phyloP scores from a whole-genome alignment of 2,329 filamentous ascomycete genomes.

The Diaporthe sp. region DNA sequence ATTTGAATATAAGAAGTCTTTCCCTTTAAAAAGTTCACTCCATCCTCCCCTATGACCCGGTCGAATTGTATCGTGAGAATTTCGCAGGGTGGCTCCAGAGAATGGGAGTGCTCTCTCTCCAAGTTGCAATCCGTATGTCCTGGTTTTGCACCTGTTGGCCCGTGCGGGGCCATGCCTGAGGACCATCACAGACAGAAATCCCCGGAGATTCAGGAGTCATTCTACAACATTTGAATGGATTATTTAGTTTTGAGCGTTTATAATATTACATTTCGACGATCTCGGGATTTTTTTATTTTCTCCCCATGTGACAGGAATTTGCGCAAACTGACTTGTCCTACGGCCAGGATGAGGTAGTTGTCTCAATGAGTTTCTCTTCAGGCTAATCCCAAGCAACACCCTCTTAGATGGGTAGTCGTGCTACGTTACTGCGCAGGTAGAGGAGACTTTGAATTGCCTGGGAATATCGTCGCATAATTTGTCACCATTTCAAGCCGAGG shows the following conservation, averaged over 20 bases:
- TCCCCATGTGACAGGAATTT: not conserved
- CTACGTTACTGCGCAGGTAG: not conserved
- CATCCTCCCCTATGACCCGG: conserved; percentile 22
- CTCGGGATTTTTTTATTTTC: not conserved
- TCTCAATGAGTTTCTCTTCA: not conserved
- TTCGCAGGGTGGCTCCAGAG: not conserved
- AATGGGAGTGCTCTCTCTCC: not conserved
- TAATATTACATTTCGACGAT: not conserved
- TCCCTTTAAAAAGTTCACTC: not conserved
- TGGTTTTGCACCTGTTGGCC: conserved; percentile 7
- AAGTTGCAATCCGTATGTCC: not conserved
- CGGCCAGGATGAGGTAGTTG: not conserved
- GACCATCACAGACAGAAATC: not conserved
- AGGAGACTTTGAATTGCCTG: not conserved
- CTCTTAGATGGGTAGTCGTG: not conserved
- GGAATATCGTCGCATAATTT: not conserved
- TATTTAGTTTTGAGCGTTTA: not conserved
- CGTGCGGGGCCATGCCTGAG: conserved; percentile 1
- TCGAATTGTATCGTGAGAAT: not conserved
- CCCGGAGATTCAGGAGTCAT: not conserved
- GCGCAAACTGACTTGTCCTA: not conserved
- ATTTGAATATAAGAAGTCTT: not conserved
- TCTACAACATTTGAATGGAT: not conserved
- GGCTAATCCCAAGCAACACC: not conserved
- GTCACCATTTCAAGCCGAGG: not conserved